A percentile compares a stretch with the other conserved stretches of the same genome.
These are phyloP conservation scores for Penicillium canariense DNA, from an alignment of 495 filamentous ascomycete species.

Conservation along the genomic window DNA sequence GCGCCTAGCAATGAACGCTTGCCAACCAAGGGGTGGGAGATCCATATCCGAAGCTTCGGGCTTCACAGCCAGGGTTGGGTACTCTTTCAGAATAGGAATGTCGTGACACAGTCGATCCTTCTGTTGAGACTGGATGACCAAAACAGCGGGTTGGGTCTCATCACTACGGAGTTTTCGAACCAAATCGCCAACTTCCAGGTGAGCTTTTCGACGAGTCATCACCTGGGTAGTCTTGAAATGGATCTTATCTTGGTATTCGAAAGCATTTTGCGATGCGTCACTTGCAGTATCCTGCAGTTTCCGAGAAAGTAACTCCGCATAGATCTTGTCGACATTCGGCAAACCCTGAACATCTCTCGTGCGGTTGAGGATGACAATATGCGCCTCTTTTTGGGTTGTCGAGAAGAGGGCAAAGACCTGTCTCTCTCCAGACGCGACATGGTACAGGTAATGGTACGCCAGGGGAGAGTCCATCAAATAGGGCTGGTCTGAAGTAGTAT, in stretches of 20 bases:
- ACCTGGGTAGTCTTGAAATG: conserved; percentile 84
- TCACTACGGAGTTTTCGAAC: conserved; percentile 87
- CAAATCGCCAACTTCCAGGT: conserved; percentile 79
- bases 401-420: conserved; percentile 96
- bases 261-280: conserved; percentile 69
- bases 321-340: conserved; percentile 88
- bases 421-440: conserved; percentile 82
- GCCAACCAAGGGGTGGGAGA: conserved; percentile 91
- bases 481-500: conserved; percentile 59
- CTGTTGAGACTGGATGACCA: conserved; percentile 90
- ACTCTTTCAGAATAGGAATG: conserved; percentile 78
- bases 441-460: conserved; percentile 86
- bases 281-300: conserved; percentile 64
- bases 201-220: conserved; percentile 81
- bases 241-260: conserved; percentile 84
- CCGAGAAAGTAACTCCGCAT: conserved; percentile 67
- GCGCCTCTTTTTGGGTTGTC: conserved; percentile 71
- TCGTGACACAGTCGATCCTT: conserved; percentile 76
- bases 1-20: conserved; percentile 80
- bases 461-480: conserved; percentile 71
- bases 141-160: conserved; percentile 71
- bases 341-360: conserved; percentile 74
- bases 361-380: conserved; percentile 81
- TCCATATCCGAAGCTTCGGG: conserved; percentile 82
- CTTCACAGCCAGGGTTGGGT: conserved; percentile 76